Conservation (phyloP, 169 alveolate genomes). For the Plasmodium vivax region DNA sequence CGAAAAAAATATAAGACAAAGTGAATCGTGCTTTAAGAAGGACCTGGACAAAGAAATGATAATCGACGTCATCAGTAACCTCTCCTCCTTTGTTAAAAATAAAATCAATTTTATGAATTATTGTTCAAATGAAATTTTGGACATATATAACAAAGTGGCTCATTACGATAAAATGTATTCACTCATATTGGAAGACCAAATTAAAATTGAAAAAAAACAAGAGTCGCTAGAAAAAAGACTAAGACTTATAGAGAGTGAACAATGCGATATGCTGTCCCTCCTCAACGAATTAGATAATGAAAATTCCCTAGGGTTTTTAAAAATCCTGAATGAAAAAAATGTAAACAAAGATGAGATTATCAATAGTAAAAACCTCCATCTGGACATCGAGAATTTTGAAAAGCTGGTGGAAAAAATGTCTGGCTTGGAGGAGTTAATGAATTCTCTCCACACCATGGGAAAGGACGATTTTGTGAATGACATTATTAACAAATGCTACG, state of each 20-base stretch:
- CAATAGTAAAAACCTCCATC: slow-evolving; percentile 47
- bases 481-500: slow-evolving; percentile 28
- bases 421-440: slow-evolving; percentile 47
- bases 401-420: slow-evolving; percentile 43
- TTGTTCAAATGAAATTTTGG: slow-evolving; percentile 74
- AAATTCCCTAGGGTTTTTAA: slow-evolving; percentile 59
- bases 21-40: slow-evolving; percentile 53
- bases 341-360: slow-evolving; percentile 47
- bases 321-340: slow-evolving; percentile 58
- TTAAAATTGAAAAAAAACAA: slow-evolving; percentile 70
- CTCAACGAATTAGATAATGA: slow-evolving; percentile 72
- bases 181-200: slow-evolving; percentile 72
- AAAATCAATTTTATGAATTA: slow-evolving; percentile 75
- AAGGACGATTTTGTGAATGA: slow-evolving; percentile 47
- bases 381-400: slow-evolving; percentile 67
- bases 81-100: slow-evolving; percentile 75
- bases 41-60: slow-evolving; percentile 68
- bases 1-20: slow-evolving; percentile 63
- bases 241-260: slow-evolving; percentile 74
- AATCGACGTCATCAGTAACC: slow-evolving; percentile 64
- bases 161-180: slow-evolving; percentile 75
- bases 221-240: slow-evolving; percentile 66
- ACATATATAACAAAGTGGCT: slow-evolving; percentile 69
- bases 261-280: slow-evolving; percentile 55
- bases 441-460: slow-evolving; percentile 28